Percentiles rank a stretch among this genome's conserved stretches.
These are phyloP conservation scores for Mycothermus thermophilus DNA, from an alignment of 495 filamentous ascomycete species.

Conservation along the genomic window DNA sequence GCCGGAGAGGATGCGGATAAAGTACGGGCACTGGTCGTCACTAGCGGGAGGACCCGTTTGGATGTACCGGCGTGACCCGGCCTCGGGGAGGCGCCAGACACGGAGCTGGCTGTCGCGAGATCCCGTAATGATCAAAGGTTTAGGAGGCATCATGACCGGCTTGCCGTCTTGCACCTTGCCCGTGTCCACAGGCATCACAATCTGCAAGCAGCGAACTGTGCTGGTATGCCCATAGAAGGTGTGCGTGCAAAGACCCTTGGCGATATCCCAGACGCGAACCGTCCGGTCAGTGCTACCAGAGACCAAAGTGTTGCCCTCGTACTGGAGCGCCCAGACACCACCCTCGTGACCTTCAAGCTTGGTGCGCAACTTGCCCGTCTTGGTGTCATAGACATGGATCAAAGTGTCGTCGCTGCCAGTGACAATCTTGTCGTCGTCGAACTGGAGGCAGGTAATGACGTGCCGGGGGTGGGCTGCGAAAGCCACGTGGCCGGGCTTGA, in stretches of 20 bases:
- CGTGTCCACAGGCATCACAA: conserved; percentile 72
- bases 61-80: conserved; percentile 56
- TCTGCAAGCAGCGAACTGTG: conserved; percentile 91
- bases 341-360: conserved; percentile 88
- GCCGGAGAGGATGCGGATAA: conserved; percentile 72
- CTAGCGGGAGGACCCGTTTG: conserved; percentile 61
- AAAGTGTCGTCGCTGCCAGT: conserved; percentile 96
- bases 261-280: conserved; percentile 95
- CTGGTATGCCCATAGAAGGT: conserved; percentile 96
- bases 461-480: conserved; percentile 92
- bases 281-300: conserved; percentile 94
- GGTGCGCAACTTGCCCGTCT: conserved; percentile 71
- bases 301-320: conserved; percentile 85
- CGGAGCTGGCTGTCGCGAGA: conserved; percentile 89
- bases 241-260: conserved; percentile 77
- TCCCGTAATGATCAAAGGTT: conserved; percentile 91
- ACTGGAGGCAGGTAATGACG: conserved; percentile 95
- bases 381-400: conserved; percentile 97
- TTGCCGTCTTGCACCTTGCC: conserved; percentile 59
- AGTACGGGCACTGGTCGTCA: conserved; percentile 84
- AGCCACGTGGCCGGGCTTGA: conserved; percentile 85
- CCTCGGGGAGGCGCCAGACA: conserved; percentile 90
- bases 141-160: conserved; percentile 74
- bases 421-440: conserved; percentile 93
- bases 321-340: conserved; percentile 95